A percentile compares a stretch with the other conserved stretches of the same genome.
Evolutionary conservation across 441 rosid genomes (phyloP).

Genomic region (Omphalea diandra): DNA sequence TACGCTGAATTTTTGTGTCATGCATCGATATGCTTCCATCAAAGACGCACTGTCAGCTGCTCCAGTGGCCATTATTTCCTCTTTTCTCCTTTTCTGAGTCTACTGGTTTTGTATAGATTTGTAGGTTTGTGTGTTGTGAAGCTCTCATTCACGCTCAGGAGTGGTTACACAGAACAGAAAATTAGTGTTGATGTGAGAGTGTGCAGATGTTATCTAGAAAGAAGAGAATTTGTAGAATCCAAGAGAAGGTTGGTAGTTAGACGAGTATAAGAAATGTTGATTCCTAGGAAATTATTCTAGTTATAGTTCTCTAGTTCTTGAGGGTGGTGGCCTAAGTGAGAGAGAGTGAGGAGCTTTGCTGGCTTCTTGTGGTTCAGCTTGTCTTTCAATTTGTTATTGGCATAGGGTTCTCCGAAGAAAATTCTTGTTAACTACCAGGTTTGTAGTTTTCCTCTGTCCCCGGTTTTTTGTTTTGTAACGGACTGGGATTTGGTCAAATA

Average conservation of each 20-base stretch:
- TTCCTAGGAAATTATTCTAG: no score
- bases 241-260: neutral
- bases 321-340: no score
- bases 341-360: no score
- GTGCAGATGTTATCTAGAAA: no score
- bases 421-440: no score
- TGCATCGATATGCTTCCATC: constrained; percentile 22
- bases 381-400: neutral
- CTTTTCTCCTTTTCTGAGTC: neutral
- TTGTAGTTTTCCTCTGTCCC: no score
- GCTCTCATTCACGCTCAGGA: neutral
- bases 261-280: neutral
- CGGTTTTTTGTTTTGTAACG: no score
- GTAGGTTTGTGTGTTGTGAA: neutral
- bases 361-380: no score
- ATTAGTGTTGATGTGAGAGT: neutral
- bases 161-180: neutral
- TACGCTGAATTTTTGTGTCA: constrained; percentile 26
- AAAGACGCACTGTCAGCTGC: constrained; percentile 27
- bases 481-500: no score
- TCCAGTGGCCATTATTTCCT: neutral
- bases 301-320: no score
- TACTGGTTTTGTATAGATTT: neutral
- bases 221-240: neutral
- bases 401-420: no score